Evolutionary conservation across 2,329 filamentous ascomycete genomes (phyloP), one percentile per base, ranked within the genome.

Genomic region (Lasiodiplodia citricola): DNA sequence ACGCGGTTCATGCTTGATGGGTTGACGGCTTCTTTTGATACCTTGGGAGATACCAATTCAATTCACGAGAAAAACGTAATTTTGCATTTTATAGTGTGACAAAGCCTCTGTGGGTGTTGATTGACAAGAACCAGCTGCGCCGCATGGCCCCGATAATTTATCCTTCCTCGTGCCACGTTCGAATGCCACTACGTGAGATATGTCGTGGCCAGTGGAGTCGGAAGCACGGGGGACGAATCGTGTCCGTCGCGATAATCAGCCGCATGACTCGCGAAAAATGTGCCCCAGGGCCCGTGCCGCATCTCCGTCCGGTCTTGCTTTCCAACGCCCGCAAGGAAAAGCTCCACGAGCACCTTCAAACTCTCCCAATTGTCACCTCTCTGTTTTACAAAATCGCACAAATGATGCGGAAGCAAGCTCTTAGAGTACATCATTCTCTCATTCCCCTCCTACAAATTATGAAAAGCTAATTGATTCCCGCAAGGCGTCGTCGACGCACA

Each of bases 401-500:
- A 67, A 67, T 58, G 47, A 60, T 67, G 55, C 55, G 65, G 25
- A 60, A 44, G 51, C 65, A 60, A 41, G 56, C 54, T n/a, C 37
- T 67, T 8, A 58, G 55, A 38, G 65, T 67, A 23, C 14, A 37
- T 50, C 11, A 4, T 7, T 31, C 16, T 8, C 28, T n/a, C 28
- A n/a, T 28, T 13, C n/a, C 4, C 31, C 18, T 6, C 41, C 38
- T 4, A 10, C 23, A 28, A 25, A 47, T 10, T 21, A 28, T 14
- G 47, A 6, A 14, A 6, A 44, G 21, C 57, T 47, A 31, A 50
- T 23, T 14, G 16, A 51, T 54, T 28, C 6, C 28, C 25, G 31
- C n/a, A 28, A 80, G 78, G 74, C 74, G 18, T 75, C 74, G 44
- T 74, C 77, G 37, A 74, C 77, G 70, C 78, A 77, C 71, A 74